Evolutionary conservation across 768 basidiomycete genomes (phyloP), one percentile per base, ranked within the genome.

Genomic region (Tylopilus felleus): DNA sequence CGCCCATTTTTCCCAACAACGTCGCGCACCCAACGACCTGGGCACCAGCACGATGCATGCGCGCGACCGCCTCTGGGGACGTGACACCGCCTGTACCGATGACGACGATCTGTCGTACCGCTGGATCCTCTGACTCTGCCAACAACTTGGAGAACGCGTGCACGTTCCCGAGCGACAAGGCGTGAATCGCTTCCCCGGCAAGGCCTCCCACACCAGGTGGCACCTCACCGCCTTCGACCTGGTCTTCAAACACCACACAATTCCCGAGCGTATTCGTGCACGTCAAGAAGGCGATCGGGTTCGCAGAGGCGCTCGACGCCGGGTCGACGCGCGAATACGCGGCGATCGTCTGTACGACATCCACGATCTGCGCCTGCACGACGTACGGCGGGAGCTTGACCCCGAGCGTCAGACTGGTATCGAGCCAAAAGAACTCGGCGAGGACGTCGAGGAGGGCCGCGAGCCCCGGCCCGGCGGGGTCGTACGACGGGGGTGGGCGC

Each of bases 41-140:
- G 9, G 92, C 92, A 4, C 92, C 91, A 10, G 83, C 89, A 43
- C 74, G 73, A n/a, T 74, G 72, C 90, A 93, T 93, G 51, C 92
- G 76, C 49, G 71, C 66, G 13, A 77, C 82, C 2, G 82, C 84
- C 21, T 73, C 85, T 6, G 74, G 71, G 21, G 80, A 79, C 2
- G 80, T 84, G 17, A 92, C 89, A 6, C 92, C 92, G 1, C 93
- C 92, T n/a, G 87, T 85, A 2, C 91, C 93, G 43, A 94, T 80
- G 51, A 93, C 74, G 47, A 73, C 73, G 51, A 92, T 79, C 3
- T 72, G 61, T 27, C 66, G 67, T 36, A 90, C 60, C 0, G 74
- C 74, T 4, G 67, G 58, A 54, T 76, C 75, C 47, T 60, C 51
- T 25, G 74, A 74, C 33, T 71, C 66, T 17, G 68, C 66, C 47